phyloP scores from a whole-genome alignment of 164 flowering plant species.

The Euptelea pleiosperma region DNA sequence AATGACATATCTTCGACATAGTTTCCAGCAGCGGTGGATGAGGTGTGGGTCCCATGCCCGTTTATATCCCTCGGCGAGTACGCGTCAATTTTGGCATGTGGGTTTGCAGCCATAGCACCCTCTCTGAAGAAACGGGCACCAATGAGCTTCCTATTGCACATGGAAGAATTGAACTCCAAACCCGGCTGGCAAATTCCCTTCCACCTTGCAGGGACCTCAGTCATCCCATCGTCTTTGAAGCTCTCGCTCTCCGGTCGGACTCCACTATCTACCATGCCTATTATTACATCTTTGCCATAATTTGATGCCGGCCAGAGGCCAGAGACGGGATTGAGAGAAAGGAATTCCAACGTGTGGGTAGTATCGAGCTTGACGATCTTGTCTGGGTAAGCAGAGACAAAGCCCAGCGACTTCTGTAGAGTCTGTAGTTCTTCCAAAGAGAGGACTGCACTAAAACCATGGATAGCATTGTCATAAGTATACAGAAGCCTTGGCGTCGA shows the following conservation, averaged over 20 bases:
- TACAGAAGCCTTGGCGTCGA: slow-evolving; percentile 24
- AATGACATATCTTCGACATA: slow-evolving; percentile 35
- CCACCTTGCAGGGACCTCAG: slow-evolving; percentile 49
- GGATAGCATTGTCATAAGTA: slow-evolving; percentile 34
- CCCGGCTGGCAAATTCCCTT: slow-evolving; percentile 53
- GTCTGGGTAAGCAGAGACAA: slow-evolving; percentile 36
- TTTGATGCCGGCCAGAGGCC: slow-evolving; percentile 59
- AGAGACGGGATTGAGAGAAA: slow-evolving; percentile 28
- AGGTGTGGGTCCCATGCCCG: slow-evolving; percentile 68
- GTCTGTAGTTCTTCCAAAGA: slow-evolving; percentile 25
- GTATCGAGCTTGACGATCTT: slow-evolving; percentile 35
- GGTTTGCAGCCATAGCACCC: slow-evolving; percentile 31
- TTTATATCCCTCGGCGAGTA: slow-evolving; percentile 48
- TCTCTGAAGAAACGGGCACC: slow-evolving; percentile 62
- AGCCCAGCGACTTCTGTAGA: slow-evolving; percentile 29
- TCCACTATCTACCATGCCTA: slow-evolving; percentile 64
- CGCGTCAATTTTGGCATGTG: slow-evolving; percentile 19
- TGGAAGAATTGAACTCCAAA: slow-evolving; percentile 39
- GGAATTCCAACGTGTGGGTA: slow-evolving; percentile 49
- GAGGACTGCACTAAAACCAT: slow-evolving; percentile 49
- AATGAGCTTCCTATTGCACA: slow-evolving; percentile 62
- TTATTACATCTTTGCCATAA: slow-evolving; percentile 50
- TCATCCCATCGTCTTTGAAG: slow-evolving; percentile 54
- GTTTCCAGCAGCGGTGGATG: slow-evolving; percentile 57
- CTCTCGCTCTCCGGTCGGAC: slow-evolving; percentile 71